Percentiles rank a stretch among this genome's conserved stretches.
phyloP scores from a whole-genome alignment of 2,329 filamentous ascomycete species.

The Colletotrichum caudatum region DNA sequence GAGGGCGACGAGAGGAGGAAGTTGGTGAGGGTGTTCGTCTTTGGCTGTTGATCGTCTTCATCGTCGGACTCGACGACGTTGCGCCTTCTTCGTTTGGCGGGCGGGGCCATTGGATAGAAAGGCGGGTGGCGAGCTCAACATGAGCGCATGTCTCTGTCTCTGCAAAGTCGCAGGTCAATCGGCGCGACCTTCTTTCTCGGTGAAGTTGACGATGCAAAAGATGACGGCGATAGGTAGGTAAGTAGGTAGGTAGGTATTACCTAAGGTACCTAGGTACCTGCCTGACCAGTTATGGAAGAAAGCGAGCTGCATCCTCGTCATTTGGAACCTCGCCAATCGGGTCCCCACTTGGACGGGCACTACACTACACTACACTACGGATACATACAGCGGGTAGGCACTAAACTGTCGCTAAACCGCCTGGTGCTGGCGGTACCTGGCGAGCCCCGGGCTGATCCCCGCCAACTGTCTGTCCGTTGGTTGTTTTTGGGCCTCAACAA shows the following conservation, averaged over 20 bases:
- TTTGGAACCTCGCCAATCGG: slow-evolving; percentile 27
- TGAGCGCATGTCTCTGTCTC: slow-evolving; percentile 32
- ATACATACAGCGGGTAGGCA: slow-evolving; percentile 4
- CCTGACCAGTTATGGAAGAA: no score
- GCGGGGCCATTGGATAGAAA: slow-evolving; percentile 63
- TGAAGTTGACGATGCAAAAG: slow-evolving; percentile 25
- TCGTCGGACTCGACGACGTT: slow-evolving; percentile 66
- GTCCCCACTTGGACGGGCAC: slow-evolving; percentile 25
- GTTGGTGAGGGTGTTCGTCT: slow-evolving; percentile 62
- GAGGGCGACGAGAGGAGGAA: slow-evolving; percentile 67
- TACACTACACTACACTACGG: neutral
- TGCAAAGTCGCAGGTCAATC: slow-evolving; percentile 12
- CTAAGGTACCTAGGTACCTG: slow-evolving; percentile 1
- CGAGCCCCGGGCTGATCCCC: neutral
- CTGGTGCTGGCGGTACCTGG: slow-evolving; percentile 9
- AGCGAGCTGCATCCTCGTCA: slow-evolving; percentile 31
- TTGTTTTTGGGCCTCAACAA: neutral
- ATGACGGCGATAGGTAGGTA: neutral
- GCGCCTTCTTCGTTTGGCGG: slow-evolving; percentile 69
- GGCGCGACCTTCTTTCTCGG: neutral
- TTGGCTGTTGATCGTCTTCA: slow-evolving; percentile 56
- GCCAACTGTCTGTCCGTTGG: neutral
- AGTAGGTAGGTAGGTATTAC: neutral
- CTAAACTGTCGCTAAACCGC: slow-evolving; percentile 22
- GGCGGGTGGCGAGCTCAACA: slow-evolving; percentile 26